Evolutionary conservation across 768 basidiomycete genomes (phyloP).

Genomic region (Chalciporus pseudorubinellus): DNA sequence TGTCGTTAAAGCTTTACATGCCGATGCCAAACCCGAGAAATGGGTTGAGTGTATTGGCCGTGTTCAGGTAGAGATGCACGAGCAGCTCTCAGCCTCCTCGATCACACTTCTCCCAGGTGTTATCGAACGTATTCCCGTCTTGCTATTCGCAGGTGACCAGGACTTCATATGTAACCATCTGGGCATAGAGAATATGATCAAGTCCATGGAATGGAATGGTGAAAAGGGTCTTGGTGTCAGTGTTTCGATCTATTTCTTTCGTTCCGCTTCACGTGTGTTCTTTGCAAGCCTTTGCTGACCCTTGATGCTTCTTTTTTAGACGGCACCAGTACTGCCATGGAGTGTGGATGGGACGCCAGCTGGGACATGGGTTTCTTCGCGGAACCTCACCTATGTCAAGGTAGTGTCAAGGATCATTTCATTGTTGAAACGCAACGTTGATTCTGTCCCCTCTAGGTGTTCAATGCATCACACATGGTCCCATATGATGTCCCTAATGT

Average conservation of each 20-base stretch:
- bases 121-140: constrained; percentile 74
- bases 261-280: background rate
- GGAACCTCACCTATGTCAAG: constrained; percentile 93
- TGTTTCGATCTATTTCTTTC: constrained; percentile 9
- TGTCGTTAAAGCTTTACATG: constrained; percentile 83
- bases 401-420: constrained; percentile 36
- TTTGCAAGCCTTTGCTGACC: constrained; percentile 1
- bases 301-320: constrained; percentile 34
- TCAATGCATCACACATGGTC: constrained; percentile 96
- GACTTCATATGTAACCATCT: constrained; percentile 97
- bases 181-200: constrained; percentile 84
- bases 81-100: constrained; percentile 58
- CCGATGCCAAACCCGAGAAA: constrained; percentile 63
- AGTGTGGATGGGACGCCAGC: constrained; percentile 71
- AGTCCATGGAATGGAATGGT: constrained; percentile 83
- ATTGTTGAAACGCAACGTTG: background rate
- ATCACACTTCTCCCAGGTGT: constrained; percentile 76
- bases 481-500: constrained; percentile 83
- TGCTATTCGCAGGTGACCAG: constrained; percentile 93
- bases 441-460: constrained; percentile 50
- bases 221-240: constrained; percentile 79
- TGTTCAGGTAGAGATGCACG: constrained; percentile 62
- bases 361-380: constrained; percentile 86
- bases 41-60: constrained; percentile 85
- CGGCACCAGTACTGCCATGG: constrained; percentile 71